phyloP scores from a whole-genome alignment of 495 filamentous ascomycete genomes.

The Penicilliopsis zonata region DNA sequence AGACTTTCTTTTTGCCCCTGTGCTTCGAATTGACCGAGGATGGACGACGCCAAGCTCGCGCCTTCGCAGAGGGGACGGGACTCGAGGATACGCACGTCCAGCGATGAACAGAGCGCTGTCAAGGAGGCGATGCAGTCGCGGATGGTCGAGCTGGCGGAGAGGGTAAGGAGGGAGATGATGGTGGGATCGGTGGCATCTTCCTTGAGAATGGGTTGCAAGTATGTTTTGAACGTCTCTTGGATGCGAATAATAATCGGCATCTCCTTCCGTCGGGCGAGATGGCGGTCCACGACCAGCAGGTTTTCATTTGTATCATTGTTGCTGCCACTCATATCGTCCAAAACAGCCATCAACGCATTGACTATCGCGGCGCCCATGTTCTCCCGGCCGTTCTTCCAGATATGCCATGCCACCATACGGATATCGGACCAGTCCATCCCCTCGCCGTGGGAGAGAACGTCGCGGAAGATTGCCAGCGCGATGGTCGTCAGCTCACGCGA shows the following conservation, averaged over 20 bases:
- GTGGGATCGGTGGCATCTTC: constrained; percentile 9
- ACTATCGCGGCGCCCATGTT: constrained; percentile 52
- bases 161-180: constrained; percentile 37
- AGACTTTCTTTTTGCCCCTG: constrained; percentile 11
- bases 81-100: constrained; percentile 50
- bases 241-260: constrained; percentile 16
- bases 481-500: constrained; percentile 40
- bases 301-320: constrained; percentile 10
- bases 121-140: constrained; percentile 24
- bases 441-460: constrained; percentile 35
- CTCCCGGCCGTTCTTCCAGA: constrained; percentile 48
- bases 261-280: constrained; percentile 16
- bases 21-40: constrained; percentile 22
- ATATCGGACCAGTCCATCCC: constrained; percentile 38
- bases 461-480: constrained; percentile 34
- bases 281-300: constrained; percentile 15
- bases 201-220: constrained; percentile 18
- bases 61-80: constrained; percentile 58
- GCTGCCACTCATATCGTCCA: constrained; percentile 16
- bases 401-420: constrained; percentile 50
- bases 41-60: constrained; percentile 36
- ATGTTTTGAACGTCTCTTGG: constrained; percentile 20
- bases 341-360: constrained; percentile 32
- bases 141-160: constrained; percentile 53
- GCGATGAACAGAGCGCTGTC: constrained; percentile 11